Conservation (phyloP, 306 rosid genomes). For the Pyrus bretschneideri region DNA sequence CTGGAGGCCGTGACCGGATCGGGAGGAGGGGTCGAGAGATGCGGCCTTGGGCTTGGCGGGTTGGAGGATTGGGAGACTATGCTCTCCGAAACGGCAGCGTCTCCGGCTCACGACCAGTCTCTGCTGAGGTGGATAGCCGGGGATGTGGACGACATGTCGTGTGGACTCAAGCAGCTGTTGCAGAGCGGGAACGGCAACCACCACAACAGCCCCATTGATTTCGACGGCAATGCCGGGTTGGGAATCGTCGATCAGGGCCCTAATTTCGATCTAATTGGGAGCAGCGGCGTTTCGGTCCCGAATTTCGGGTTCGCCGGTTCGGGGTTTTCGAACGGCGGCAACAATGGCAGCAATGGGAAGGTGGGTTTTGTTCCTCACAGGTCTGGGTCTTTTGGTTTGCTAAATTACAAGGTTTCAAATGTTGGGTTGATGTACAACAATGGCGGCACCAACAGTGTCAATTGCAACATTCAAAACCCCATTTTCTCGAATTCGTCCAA, state of each 20-base stretch:
- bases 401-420: conserved; percentile 21
- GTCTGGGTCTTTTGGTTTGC: conserved; percentile 14
- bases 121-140: conserved; percentile 37
- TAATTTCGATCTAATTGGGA: conserved; percentile 12
- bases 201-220: conserved; percentile 10
- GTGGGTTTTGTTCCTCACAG: neutral
- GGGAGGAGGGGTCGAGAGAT: too few species aligned
- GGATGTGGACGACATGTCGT: conserved; percentile 26
- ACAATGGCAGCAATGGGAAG: conserved; percentile 11
- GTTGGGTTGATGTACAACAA: conserved; percentile 9
- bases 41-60: neutral
- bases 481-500: conserved; percentile 10
- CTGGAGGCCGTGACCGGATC: too few species aligned
- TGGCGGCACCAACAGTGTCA: neutral
- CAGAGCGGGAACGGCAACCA: conserved; percentile 12
- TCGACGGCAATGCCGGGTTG: conserved; percentile 30
- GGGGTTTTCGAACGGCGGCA: too few species aligned
- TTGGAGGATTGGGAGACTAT: conserved; percentile 38
- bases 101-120: conserved; percentile 38
- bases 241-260: conserved; percentile 34
- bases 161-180: conserved; percentile 26
- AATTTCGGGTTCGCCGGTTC: conserved; percentile 2
- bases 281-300: neutral
- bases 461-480: conserved; percentile 17
- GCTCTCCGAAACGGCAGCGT: conserved; percentile 27